These are phyloP conservation scores for Farysia itapuensis DNA, from an alignment of 1,284 basidiomycete genomes.

Conservation along the genomic window DNA sequence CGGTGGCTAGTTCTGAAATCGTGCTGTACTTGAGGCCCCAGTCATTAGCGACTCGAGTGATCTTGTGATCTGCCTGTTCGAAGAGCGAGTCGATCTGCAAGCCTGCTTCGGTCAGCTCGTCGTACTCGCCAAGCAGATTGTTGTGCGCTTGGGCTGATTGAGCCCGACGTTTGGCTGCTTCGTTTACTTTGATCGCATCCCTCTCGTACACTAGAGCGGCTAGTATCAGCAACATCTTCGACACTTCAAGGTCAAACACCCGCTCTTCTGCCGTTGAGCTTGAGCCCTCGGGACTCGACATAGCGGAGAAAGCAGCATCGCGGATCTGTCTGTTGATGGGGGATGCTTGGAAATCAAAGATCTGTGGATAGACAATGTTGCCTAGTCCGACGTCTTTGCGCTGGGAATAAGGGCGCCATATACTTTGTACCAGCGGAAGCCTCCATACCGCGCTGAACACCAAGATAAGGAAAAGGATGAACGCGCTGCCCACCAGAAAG, in stretches of 20 bases:
- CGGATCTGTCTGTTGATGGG: slow-evolving; percentile 43
- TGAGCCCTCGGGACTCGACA: slow-evolving; percentile 20
- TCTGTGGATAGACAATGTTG: slow-evolving; percentile 54
- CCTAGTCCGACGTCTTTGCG: slow-evolving; percentile 15
- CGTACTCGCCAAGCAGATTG: slow-evolving; percentile 3
- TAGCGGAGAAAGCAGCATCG: slow-evolving; percentile 41
- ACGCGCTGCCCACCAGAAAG: slow-evolving; percentile 12
- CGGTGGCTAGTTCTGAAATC: slow-evolving; percentile 31
- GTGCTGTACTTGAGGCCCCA: slow-evolving; percentile 38
- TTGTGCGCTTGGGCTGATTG: slow-evolving; percentile 6
- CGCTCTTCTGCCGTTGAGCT: slow-evolving; percentile 21
- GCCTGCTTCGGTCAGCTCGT: slow-evolving; percentile 12
- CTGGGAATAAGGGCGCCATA: slow-evolving; percentile 9
- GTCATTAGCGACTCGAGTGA: slow-evolving; percentile 19
- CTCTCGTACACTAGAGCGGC: slow-evolving; percentile 36
- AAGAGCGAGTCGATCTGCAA: slow-evolving; percentile 12
- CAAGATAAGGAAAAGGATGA: slow-evolving; percentile 8
- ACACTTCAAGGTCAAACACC: slow-evolving; percentile 39
- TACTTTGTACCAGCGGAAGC: slow-evolving; percentile 10
- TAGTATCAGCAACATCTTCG: slow-evolving; percentile 27
- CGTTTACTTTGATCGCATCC: slow-evolving; percentile 7
- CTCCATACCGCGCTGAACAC: slow-evolving; percentile 21
- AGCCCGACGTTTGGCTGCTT: slow-evolving; percentile 9
- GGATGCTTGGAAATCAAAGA: slow-evolving; percentile 49
- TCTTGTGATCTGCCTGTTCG: slow-evolving; percentile 16